Evolutionary conservation across 139 green algal species (phyloP).

Genomic region (Raphidocelis subcapitata): DNA sequence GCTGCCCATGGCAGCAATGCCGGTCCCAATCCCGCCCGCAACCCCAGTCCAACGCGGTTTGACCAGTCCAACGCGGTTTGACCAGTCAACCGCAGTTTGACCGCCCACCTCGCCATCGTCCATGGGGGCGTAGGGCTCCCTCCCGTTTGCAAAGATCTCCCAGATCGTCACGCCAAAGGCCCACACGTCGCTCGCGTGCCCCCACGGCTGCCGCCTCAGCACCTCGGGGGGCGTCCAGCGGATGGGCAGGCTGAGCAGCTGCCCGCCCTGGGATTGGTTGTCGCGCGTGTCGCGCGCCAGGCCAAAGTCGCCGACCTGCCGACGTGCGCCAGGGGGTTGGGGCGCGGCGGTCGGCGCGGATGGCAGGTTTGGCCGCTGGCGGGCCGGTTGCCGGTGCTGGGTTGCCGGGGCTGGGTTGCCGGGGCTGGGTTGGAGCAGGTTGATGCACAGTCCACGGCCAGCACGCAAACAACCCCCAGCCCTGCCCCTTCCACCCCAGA

Average conservation of each 20-base stretch:
- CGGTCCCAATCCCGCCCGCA: not conserved
- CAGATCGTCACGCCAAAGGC: slow-evolving; percentile 56
- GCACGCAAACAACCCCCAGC: too few species aligned
- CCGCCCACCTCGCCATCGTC: slow-evolving; percentile 29
- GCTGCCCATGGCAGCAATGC: not conserved
- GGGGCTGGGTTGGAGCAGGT: too few species aligned
- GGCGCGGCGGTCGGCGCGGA: too few species aligned
- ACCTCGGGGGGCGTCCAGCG: slow-evolving; percentile 56
- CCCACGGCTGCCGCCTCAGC: slow-evolving; percentile 25
- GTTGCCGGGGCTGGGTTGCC: too few species aligned
- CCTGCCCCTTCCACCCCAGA: too few species aligned
- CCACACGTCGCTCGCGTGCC: slow-evolving; percentile 43
- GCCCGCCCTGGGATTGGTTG: not conserved
- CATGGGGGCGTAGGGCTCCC: slow-evolving; percentile 43
- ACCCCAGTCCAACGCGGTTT: not conserved
- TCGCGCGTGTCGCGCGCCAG: slow-evolving; percentile 15
- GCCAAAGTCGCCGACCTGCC: slow-evolving; percentile 54
- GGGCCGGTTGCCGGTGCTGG: too few species aligned
- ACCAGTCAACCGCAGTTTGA: not conserved
- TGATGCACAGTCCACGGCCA: too few species aligned
- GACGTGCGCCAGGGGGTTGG: too few species aligned
- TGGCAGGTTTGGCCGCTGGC: too few species aligned
- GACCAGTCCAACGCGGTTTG: not conserved
- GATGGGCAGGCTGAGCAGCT: slow-evolving; percentile 36
- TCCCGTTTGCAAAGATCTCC: slow-evolving; percentile 58